phyloP scores from a whole-genome alignment of 1,284 basidiomycete genomes.

The Pyrrhoderma noxium region DNA sequence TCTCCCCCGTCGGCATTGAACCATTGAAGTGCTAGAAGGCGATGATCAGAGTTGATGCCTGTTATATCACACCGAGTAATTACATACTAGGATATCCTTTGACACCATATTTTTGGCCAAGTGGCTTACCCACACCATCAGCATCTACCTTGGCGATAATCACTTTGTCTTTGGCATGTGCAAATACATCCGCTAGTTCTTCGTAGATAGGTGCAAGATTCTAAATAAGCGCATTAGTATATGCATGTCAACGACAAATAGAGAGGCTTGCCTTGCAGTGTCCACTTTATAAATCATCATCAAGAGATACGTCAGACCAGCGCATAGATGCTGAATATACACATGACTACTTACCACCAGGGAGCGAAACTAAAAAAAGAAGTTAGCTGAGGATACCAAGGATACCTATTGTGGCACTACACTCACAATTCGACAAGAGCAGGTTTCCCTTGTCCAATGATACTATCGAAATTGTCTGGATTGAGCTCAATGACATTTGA shows the following conservation, averaged over 20 bases:
- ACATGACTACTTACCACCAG: conserved; percentile 83
- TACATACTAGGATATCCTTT: conserved; percentile 80
- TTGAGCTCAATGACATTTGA: conserved; percentile 81
- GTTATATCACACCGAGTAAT: background rate
- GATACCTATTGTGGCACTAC: conserved; percentile 1
- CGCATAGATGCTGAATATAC: conserved; percentile 16
- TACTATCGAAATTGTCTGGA: conserved; percentile 67
- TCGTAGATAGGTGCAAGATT: conserved; percentile 85
- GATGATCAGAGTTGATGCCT: conserved; percentile 10
- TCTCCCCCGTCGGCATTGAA: conserved; percentile 65
- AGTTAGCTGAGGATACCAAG: background rate
- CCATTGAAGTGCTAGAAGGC: conserved; percentile 76
- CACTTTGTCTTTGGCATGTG: conserved; percentile 73
- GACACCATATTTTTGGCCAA: conserved; percentile 72
- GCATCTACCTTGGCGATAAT: conserved; percentile 91
- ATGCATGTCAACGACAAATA: background rate
- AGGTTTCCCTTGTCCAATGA: conserved; percentile 71
- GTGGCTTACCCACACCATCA: conserved; percentile 72
- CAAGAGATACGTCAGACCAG: background rate
- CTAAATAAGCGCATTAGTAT: conserved; percentile 31
- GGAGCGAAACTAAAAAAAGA: conserved; percentile 57
- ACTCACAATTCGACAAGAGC: conserved; percentile 86
- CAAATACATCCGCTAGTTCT: conserved; percentile 81
- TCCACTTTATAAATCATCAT: conserved; percentile 39
- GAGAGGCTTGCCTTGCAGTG: conserved; percentile 66